Evolutionary conservation across 805 yeast genomes (phyloP).

Genomic region (Lipomyces oligophaga): DNA sequence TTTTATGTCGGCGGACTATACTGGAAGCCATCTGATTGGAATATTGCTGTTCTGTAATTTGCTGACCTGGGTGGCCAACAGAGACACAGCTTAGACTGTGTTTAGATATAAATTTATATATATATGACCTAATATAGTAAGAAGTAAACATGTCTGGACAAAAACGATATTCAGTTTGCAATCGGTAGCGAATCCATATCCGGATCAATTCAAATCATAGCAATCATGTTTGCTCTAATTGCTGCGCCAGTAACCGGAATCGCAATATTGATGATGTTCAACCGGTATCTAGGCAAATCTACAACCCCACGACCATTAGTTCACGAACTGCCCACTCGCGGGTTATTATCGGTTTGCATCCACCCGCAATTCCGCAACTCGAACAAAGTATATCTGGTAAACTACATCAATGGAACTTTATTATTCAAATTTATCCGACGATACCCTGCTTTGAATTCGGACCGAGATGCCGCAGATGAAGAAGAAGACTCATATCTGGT

Average conservation of each 20-base stretch:
- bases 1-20: constrained; percentile 58
- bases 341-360: constrained; percentile 18
- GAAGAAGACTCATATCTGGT: constrained; percentile 10
- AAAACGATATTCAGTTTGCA: neutral
- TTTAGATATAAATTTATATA: neutral
- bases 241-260: constrained; percentile 3
- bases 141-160: neutral
- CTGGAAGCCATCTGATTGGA: constrained; percentile 5
- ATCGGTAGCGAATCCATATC: neutral
- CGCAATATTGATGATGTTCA: too few relatives aligned
- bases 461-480: neutral
- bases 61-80: neutral
- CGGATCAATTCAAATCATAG: neutral
- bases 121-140: neutral
- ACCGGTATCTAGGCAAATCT: constrained; percentile 1
- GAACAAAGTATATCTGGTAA: constrained; percentile 16
- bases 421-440: constrained; percentile 13
- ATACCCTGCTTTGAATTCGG: constrained; percentile 5
- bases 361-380: constrained; percentile 24
- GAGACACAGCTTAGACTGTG: neutral
- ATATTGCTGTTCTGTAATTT: neutral
- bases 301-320: constrained; percentile 8
- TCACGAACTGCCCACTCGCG: constrained; percentile 22
- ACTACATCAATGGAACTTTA: constrained; percentile 13
- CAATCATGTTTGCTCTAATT: constrained; percentile 6